A percentile compares a stretch with the other conserved stretches of the same genome.
Evolutionary conservation across 495 filamentous ascomycete genomes (phyloP).

Genomic region (Bryoglossum gracile): DNA sequence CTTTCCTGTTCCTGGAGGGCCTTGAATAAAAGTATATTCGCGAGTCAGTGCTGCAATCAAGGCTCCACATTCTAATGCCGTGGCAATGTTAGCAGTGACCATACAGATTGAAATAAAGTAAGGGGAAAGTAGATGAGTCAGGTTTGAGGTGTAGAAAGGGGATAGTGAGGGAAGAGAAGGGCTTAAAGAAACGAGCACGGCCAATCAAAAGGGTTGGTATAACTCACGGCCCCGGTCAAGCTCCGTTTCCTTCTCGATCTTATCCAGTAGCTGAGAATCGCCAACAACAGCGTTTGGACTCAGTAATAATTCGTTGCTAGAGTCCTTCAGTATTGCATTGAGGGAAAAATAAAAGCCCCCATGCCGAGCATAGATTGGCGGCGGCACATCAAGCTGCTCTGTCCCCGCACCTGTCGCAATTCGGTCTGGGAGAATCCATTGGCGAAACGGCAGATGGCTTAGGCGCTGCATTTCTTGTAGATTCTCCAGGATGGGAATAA

Average conservation of each 20-base stretch:
- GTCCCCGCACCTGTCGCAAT: not conserved
- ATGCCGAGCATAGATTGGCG: conserved; percentile 13
- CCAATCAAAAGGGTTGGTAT: too few species aligned
- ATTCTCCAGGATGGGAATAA: conserved; percentile 28
- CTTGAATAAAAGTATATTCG: conserved; percentile 71
- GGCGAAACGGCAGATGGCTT: conserved; percentile 13
- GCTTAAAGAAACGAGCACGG: too few species aligned
- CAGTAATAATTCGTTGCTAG: not conserved
- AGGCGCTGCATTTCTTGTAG: conserved; percentile 27
- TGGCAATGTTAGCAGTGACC: too few species aligned
- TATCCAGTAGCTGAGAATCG: conserved; percentile 1
- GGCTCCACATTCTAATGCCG: conserved; percentile 12
- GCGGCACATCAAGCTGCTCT: conserved; percentile 4
- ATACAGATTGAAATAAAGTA: too few species aligned
- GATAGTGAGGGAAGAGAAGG: too few species aligned
- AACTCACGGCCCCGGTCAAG: conserved; percentile 18
- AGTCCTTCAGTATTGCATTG: conserved; percentile 5
- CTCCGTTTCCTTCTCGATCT: conserved; percentile 11
- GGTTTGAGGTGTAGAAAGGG: too few species aligned
- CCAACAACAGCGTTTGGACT: not conserved
- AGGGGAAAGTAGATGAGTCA: too few species aligned
- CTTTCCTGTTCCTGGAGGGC: conserved; percentile 87
- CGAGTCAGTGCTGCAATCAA: conserved; percentile 46
- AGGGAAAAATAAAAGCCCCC: conserved; percentile 6
- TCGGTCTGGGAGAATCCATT: conserved; percentile 19